phyloP scores from a whole-genome alignment of 2,329 filamentous ascomycete genomes.

The Blumeria hordei region DNA sequence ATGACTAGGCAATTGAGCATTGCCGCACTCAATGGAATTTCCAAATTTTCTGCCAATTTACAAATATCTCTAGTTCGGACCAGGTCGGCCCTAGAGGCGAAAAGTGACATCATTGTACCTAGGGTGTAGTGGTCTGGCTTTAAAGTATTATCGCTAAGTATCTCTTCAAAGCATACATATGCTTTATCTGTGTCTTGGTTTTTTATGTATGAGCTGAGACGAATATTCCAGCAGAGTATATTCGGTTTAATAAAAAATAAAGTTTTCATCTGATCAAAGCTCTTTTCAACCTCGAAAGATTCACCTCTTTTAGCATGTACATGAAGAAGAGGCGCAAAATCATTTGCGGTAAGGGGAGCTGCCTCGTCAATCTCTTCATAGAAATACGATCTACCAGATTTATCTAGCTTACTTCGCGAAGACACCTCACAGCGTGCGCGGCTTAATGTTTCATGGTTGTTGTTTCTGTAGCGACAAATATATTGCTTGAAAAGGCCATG shows the following conservation, averaged over 20 bases:
- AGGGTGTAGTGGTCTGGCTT: conserved; percentile 40
- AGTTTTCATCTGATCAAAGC: conserved; percentile 35
- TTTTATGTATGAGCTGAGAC: conserved; percentile 47
- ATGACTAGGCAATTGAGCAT: conserved; percentile 43
- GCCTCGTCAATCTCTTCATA: conserved; percentile 1
- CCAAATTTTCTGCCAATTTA: conserved; percentile 29
- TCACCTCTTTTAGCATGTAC: conserved; percentile 49
- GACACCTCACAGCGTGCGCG: background rate
- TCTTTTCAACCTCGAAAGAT: conserved; percentile 27
- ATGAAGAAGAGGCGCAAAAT: conserved; percentile 35
- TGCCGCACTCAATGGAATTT: conserved; percentile 25
- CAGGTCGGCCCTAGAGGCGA: conserved; percentile 47
- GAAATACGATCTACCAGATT: conserved; percentile 1
- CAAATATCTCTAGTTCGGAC: conserved; percentile 42
- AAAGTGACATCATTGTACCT: conserved; percentile 48
- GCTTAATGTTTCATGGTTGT: background rate
- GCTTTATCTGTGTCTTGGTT: conserved; percentile 43
- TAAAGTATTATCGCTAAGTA: conserved; percentile 22
- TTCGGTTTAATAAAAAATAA: conserved; percentile 33
- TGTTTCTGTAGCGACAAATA: conserved; percentile 4
- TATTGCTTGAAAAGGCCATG: conserved; percentile 20
- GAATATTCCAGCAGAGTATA: conserved; percentile 44
- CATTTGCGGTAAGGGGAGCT: conserved; percentile 4
- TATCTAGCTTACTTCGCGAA: background rate
- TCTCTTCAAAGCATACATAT: conserved; percentile 34